Evolutionary conservation across 768 basidiomycete genomes (phyloP).

Genomic region (Mycena rebaudengoi): DNA sequence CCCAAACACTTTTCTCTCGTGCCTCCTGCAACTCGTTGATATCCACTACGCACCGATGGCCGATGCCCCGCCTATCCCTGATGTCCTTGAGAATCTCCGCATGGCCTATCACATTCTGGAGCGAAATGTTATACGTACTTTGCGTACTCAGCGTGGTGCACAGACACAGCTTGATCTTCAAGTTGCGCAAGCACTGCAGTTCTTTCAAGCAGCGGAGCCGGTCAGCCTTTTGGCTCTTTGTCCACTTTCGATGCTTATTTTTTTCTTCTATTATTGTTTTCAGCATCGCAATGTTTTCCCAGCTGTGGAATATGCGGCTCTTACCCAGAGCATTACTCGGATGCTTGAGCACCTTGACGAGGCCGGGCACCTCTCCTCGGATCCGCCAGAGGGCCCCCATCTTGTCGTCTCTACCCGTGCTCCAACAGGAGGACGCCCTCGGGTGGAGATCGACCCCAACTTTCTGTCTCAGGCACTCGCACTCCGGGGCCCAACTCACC

Average conservation of each 20-base stretch:
- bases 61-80: constrained; percentile 1
- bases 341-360: constrained; percentile 30
- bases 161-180: neutral
- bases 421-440: constrained; percentile 28
- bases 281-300: constrained; percentile 19
- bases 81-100: constrained; percentile 12
- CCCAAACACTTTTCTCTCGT: too few relatives aligned
- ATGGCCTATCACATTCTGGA: constrained; percentile 15
- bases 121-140: constrained; percentile 11
- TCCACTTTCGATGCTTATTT: neutral
- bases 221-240: neutral
- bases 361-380: constrained; percentile 21
- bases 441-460: constrained; percentile 31
- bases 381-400: constrained; percentile 20
- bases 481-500: constrained; percentile 10
- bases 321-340: constrained; percentile 22
- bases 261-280: too few relatives aligned
- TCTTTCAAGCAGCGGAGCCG: constrained; percentile 11
- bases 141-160: constrained; percentile 22
- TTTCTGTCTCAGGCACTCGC: constrained; percentile 35
- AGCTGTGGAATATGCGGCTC: constrained; percentile 21
- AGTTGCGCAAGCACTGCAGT: neutral
- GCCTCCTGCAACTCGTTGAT: too few relatives aligned
- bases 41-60: too few relatives aligned
- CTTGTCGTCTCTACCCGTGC: neutral